These are phyloP conservation scores for Aspergillus kassunensis DNA, from an alignment of 495 filamentous ascomycete species.

Conservation along the genomic window DNA sequence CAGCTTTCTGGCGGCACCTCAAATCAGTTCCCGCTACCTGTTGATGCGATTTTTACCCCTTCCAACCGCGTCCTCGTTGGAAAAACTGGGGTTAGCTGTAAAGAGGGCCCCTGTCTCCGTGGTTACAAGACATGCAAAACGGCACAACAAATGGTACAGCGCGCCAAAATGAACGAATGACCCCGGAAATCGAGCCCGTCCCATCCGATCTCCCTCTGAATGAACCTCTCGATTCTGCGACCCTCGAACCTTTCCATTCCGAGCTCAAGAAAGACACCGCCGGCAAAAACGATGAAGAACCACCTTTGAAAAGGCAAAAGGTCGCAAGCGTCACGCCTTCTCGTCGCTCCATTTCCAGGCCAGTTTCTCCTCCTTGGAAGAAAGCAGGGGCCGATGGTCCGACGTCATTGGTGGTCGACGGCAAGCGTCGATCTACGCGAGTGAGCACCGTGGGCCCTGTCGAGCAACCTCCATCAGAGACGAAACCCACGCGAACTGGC, in stretches of 20 bases:
- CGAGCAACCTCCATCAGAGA: conserved; percentile 63
- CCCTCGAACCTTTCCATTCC: conserved; percentile 26
- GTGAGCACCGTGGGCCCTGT: conserved; percentile 66
- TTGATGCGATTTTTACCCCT: conserved; percentile 60
- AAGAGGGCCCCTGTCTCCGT: conserved; percentile 48
- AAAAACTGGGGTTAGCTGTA: conserved; percentile 59
- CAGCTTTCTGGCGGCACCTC: conserved; percentile 56
- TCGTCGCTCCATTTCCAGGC: conserved; percentile 47
- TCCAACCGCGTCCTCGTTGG: conserved; percentile 62
- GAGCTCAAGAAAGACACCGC: conserved; percentile 31
- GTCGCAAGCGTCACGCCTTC: conserved; percentile 48
- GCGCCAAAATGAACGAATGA: conserved; percentile 44
- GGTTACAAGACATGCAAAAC: conserved; percentile 57
- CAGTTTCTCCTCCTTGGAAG: conserved; percentile 88
- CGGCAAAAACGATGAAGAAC: conserved; percentile 41
- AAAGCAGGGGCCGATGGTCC: conserved; percentile 81
- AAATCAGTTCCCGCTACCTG: conserved; percentile 49
- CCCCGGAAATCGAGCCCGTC: conserved; percentile 28
- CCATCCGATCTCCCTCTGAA: conserved; percentile 23
- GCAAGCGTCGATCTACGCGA: conserved; percentile 79
- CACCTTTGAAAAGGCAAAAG: conserved; percentile 71
- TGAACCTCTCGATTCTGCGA: conserved; percentile 26
- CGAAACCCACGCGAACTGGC: conserved; percentile 52
- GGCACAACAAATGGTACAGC: conserved; percentile 47
- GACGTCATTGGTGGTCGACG: conserved; percentile 76